Evolutionary conservation across 108 stramenopile genomes (phyloP).

Genomic region (Cyclotella distinguenda): DNA sequence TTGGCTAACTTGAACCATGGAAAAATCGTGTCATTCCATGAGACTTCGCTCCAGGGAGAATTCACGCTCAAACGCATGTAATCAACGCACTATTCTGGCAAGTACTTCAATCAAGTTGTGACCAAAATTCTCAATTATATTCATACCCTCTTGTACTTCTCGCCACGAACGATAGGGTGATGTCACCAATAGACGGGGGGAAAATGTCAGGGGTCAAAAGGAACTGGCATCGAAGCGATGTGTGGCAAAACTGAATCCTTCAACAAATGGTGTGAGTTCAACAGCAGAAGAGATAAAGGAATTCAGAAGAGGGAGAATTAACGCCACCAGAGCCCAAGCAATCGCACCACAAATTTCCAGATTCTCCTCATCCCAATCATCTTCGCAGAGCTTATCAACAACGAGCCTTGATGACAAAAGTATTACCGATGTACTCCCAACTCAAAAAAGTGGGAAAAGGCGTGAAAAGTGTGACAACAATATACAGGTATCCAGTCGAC

Average conservation of each 20-base stretch:
- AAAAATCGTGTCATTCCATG: conserved; percentile 16
- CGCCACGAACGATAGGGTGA: conserved; percentile 27
- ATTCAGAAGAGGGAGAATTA: not conserved
- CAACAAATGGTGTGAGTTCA: too few relatives aligned
- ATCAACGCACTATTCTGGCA: conserved; percentile 23
- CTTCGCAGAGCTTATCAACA: too few relatives aligned
- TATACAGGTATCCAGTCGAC: too few relatives aligned
- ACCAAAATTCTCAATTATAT: not conserved
- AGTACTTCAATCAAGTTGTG: not conserved
- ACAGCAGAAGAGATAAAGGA: not conserved
- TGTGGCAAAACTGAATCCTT: not conserved
- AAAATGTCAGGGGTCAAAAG: conserved; percentile 4
- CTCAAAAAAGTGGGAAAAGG: too few relatives aligned
- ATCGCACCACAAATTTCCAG: not conserved
- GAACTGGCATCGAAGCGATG: not conserved
- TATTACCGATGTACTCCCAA: too few relatives aligned
- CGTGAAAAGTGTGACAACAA: too few relatives aligned
- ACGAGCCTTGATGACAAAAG: too few relatives aligned
- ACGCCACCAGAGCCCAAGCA: conserved; percentile 1
- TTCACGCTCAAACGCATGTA: conserved; percentile 10
- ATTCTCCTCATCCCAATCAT: too few relatives aligned
- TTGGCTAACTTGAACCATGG: too few relatives aligned
- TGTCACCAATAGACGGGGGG: conserved; percentile 22
- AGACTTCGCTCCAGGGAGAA: conserved; percentile 23
- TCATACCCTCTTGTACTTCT: not conserved